Evolutionary conservation across 768 basidiomycete genomes (phyloP), one percentile per base, ranked within the genome.

Genomic region (Harrya chromipes): DNA sequence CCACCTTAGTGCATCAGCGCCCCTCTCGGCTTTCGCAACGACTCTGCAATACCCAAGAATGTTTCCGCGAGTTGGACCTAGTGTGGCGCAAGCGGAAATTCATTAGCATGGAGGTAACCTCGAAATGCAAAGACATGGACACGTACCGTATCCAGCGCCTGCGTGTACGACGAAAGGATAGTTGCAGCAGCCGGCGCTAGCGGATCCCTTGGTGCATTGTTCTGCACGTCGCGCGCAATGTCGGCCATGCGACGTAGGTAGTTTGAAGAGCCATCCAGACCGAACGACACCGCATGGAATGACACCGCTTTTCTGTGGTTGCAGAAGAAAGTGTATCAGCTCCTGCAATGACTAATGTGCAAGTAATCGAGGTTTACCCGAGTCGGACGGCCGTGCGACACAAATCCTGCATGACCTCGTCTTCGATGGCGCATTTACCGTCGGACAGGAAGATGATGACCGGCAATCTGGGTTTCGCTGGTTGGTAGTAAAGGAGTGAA

Each of bases 201-300:
- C 2, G 71, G 68, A 55, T 78, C 72, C 23, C 54, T 63, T 1
- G 78, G 77, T 0, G 74, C 74, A 31, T 58, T 66, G 31, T 67
- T 74, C 52, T 82, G 76, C 3, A 74, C 69, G 40, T 78, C 74
- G 6, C 56, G 58, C 0, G 82, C 81, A n/a, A 82, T 71, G 5
- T 74, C 61, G 1, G 73, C 71, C 83, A 84, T 84, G 16, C 73
- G 67, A 21, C 70, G 70, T 20, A 84, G 63, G 38, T 56, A 52
- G 4, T 7, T 37, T 37, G 53, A 57, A 8, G 37, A 57, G 27
- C 10, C 33, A 10, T 66, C 56, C 1, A 65, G 64, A 4, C 80
- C 83, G 36, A 84, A 84, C 0, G 77, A 73, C n/a, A 84, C 77
- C 0, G 81, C 60, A 39, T 84, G 82, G 57, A 84, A 78, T 0